Evolutionary conservation across 2,329 filamentous ascomycete species (phyloP), one percentile per base, ranked within the genome.

Genomic region (Xylariaceae sp.): DNA sequence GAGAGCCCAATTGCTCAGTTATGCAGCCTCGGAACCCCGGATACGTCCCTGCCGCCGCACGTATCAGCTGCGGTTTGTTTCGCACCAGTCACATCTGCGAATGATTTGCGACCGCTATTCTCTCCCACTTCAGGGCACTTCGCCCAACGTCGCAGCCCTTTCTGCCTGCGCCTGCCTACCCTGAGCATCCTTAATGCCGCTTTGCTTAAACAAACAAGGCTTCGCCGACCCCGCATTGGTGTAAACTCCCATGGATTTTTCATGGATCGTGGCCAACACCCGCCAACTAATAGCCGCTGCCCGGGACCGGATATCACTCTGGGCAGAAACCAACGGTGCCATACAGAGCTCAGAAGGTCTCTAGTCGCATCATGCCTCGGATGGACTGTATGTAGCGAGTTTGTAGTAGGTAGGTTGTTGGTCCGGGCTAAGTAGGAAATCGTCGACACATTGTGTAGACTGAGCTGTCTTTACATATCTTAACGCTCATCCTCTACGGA

Each of bases 11-110:
- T 56, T 54, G 39, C 42, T 53, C 56, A 48, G 35, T 46, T 40
- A 31, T 47, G 43, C 50, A 48, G 46, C 64, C 53, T 59, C 63
- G 55, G 61, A 54, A 58, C 32, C 52, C 50, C 64, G 66, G 62
- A 61, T 67, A 55, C 53, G 59, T 58, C 32, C 42, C 29, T 65
- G 64, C 63, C 48, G 47, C 57, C 53, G 57, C 60, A 60, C 55
- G 56, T 52, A 59, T 58, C 48, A 57, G 52, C 62, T 59, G 56
- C 59, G 60, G 30, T 31, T 44, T 41, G 48, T 50, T 55, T 54
- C 52, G 44, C 45, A 12, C 51, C 42, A 52, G 49, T 47, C 47
- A 55, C 34, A 41, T 49, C 50, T 47, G 44, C 35, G 34, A 51
- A 49, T 50, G 50, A 37, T 47, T 42, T 57, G 47, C 45, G 44